These are phyloP conservation scores for Panaeolus cyanescens DNA, from an alignment of 768 basidiomycete species.

Conservation along the genomic window DNA sequence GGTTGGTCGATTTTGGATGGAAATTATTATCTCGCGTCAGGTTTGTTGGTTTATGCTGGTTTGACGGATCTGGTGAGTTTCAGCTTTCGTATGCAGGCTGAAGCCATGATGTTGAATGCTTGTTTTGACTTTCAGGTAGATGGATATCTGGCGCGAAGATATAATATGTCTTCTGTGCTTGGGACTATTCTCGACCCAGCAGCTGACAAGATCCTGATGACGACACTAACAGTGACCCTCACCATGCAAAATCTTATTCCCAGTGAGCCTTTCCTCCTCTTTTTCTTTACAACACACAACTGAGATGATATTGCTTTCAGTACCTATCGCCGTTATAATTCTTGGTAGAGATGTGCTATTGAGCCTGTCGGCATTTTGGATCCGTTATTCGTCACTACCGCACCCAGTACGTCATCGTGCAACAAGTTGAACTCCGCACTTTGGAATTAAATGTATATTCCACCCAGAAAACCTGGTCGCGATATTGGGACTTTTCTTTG, in stretches of 20 bases:
- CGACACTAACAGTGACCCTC: slow-evolving; percentile 86
- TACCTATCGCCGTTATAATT: slow-evolving; percentile 83
- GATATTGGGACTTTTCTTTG: slow-evolving; percentile 97
- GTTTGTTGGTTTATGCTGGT: slow-evolving; percentile 88
- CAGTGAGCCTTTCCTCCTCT: slow-evolving; percentile 46
- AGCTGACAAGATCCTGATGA: slow-evolving; percentile 95
- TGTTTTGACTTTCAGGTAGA: slow-evolving; percentile 62
- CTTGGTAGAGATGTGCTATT: slow-evolving; percentile 88
- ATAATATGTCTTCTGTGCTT: slow-evolving; percentile 86
- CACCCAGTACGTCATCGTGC: slow-evolving; percentile 62
- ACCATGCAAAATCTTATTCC: slow-evolving; percentile 85
- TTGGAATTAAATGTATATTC: slow-evolving; percentile 6
- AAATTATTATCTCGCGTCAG: slow-evolving; percentile 79
- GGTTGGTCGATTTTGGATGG: slow-evolving; percentile 87
- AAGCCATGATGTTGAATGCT: not conserved
- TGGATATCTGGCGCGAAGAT: slow-evolving; percentile 86
- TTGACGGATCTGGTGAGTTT: slow-evolving; percentile 82
- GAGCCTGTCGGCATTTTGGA: slow-evolving; percentile 88
- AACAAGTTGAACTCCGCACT: not conserved
- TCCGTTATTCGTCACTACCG: slow-evolving; percentile 88
- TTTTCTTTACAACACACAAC: not conserved
- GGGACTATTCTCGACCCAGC: slow-evolving; percentile 97
- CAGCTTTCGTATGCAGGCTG: not conserved
- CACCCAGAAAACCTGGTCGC: slow-evolving; percentile 79
- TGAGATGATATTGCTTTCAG: slow-evolving; percentile 38